phyloP scores from a whole-genome alignment of 2,329 filamentous ascomycete genomes.

The Mollisia scopiformis region DNA sequence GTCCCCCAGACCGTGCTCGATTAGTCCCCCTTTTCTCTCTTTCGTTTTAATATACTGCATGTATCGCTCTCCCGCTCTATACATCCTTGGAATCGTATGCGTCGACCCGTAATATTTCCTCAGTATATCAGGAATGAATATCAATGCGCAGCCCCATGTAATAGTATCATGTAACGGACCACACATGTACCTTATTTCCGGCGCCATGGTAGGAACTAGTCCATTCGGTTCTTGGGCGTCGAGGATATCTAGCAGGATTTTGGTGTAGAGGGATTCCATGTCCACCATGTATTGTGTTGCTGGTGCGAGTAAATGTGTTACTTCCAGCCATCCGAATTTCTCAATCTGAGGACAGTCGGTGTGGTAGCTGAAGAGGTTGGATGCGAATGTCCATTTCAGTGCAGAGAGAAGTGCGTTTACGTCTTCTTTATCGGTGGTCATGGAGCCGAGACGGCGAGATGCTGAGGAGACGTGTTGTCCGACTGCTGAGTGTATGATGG shows the following conservation, averaged over 20 bases:
- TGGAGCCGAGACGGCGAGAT: neutral
- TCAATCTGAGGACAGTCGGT: slow-evolving; percentile 51
- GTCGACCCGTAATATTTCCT: slow-evolving; percentile 45
- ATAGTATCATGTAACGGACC: slow-evolving; percentile 51
- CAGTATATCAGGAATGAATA: slow-evolving; percentile 42
- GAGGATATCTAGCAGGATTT: slow-evolving; percentile 50
- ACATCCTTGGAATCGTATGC: slow-evolving; percentile 40
- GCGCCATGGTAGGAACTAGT: slow-evolving; percentile 50
- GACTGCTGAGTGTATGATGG: neutral
- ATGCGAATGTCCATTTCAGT: slow-evolving; percentile 47
- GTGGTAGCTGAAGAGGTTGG: slow-evolving; percentile 49
- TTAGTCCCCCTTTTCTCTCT: slow-evolving; percentile 44
- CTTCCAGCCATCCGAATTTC: slow-evolving; percentile 53
- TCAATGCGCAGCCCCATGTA: slow-evolving; percentile 45
- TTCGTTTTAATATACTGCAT: slow-evolving; percentile 46
- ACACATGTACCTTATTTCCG: slow-evolving; percentile 51
- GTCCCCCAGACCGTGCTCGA: slow-evolving; percentile 47
- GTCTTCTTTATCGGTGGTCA: neutral
- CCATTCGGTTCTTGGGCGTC: slow-evolving; percentile 48
- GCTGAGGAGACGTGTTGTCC: neutral
- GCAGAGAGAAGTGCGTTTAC: slow-evolving; percentile 42
- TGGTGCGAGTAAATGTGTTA: slow-evolving; percentile 48
- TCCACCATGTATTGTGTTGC: slow-evolving; percentile 50
- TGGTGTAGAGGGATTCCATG: slow-evolving; percentile 49
- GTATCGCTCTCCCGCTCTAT: slow-evolving; percentile 41